Percentiles rank a stretch among this genome's conserved stretches.
phyloP scores from a whole-genome alignment of 2,329 filamentous ascomycete genomes.

The Xylariaceae sp. region DNA sequence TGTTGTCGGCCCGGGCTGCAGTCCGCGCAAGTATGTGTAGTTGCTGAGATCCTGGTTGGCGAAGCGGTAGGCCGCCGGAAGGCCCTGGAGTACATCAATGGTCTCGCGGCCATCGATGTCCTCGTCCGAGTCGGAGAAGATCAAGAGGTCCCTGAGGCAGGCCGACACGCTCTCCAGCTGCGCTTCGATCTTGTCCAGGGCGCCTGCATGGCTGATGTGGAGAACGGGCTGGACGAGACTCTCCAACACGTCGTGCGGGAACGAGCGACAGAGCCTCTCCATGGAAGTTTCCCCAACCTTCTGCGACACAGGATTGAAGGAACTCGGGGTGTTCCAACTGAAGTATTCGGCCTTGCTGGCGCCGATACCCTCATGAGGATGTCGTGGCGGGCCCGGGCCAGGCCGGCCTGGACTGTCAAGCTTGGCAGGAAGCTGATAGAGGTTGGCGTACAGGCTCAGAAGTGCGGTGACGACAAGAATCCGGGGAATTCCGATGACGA shows the following conservation, averaged over 20 bases:
- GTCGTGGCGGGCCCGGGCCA: background rate
- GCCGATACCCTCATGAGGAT: conserved; percentile 5
- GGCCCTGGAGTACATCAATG: conserved; percentile 37
- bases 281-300: conserved; percentile 8
- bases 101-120: conserved; percentile 33
- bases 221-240: conserved; percentile 29
- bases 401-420: background rate
- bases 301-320: conserved; percentile 18
- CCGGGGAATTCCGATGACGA: background rate
- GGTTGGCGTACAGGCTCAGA: background rate
- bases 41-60: background rate
- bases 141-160: conserved; percentile 37
- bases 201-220: conserved; percentile 40
- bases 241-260: conserved; percentile 18
- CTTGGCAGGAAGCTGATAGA: background rate
- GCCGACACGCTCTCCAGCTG: conserved; percentile 46
- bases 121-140: conserved; percentile 45
- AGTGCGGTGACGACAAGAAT: background rate
- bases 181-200: conserved; percentile 31
- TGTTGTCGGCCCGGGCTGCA: too few species aligned
- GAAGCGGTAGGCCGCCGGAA: conserved; percentile 33
- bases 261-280: conserved; percentile 19
- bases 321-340: conserved; percentile 18
- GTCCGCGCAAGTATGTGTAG: background rate
- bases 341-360: conserved; percentile 8